Conservation (phyloP, 2,329 filamentous ascomycete genomes). For the Cryphonectria japonica region DNA sequence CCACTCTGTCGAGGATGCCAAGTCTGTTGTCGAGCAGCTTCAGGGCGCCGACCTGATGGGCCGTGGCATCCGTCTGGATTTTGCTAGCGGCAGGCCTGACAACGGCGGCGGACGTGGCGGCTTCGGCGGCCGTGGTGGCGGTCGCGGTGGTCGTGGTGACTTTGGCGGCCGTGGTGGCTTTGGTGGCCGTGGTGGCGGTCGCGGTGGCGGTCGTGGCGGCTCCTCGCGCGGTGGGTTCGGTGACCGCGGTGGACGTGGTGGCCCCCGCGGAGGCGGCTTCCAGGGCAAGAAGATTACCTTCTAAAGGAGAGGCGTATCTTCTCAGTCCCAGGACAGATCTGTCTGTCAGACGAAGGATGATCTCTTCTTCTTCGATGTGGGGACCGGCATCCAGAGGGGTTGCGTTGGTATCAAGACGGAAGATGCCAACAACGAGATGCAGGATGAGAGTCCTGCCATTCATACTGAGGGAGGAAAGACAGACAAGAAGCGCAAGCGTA, state of each 20-base stretch:
- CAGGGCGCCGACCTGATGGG: constrained; percentile 68
- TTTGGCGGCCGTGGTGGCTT: constrained; percentile 48
- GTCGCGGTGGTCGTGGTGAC: constrained; percentile 56
- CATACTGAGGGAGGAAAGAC: constrained; percentile 9
- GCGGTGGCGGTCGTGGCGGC: constrained; percentile 51
- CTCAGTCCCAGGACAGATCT: not conserved
- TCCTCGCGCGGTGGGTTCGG: constrained; percentile 54
- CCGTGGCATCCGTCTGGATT: constrained; percentile 83
- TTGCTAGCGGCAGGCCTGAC: constrained; percentile 63
- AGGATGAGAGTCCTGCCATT: not conserved
- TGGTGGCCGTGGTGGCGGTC: constrained; percentile 50
- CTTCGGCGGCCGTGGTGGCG: constrained; percentile 47
- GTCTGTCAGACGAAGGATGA: not conserved
- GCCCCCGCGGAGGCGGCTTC: constrained; percentile 61
- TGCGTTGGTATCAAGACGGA: not conserved
- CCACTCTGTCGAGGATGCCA: constrained; percentile 80
- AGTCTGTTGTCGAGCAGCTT: constrained; percentile 67
- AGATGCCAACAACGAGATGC: not conserved
- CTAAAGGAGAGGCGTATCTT: constrained; percentile 38
- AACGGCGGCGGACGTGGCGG: constrained; percentile 56
- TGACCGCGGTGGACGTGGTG: constrained; percentile 35
- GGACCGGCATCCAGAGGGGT: not conserved
- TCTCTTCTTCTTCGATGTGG: not conserved
- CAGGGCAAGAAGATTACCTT: constrained; percentile 82
- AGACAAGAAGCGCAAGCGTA: constrained; percentile 15